These are phyloP conservation scores for Claviceps digitariae DNA, from an alignment of 2,329 filamentous ascomycete species.

Conservation along the genomic window DNA sequence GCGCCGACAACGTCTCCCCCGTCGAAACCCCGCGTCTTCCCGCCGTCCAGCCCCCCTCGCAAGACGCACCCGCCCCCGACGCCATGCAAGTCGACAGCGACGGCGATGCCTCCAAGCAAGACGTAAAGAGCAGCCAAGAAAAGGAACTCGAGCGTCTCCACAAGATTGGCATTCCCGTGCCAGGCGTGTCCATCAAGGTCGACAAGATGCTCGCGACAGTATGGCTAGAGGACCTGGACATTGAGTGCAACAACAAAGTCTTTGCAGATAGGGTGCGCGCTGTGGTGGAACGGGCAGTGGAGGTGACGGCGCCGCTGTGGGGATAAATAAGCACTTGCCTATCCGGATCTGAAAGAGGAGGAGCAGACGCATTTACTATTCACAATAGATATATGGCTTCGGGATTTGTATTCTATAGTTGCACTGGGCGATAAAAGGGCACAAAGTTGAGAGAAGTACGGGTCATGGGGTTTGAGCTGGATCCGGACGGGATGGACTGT, in stretches of 20 bases:
- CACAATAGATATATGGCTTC: too few relatives aligned
- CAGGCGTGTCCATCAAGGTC: constrained; percentile 73
- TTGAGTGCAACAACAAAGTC: constrained; percentile 69
- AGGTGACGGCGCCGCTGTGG: constrained; percentile 70
- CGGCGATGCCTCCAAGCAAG: background rate
- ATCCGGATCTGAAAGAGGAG: background rate
- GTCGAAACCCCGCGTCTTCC: constrained; percentile 42
- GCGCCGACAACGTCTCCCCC: constrained; percentile 65
- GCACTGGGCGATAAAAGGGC: background rate
- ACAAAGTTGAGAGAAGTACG: background rate
- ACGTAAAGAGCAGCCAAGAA: constrained; percentile 26
- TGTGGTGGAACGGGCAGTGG: constrained; percentile 79
- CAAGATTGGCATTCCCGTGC: constrained; percentile 76
- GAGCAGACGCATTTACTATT: too few relatives aligned
- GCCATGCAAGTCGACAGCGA: constrained; percentile 1
- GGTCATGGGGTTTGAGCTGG: background rate
- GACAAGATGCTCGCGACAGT: constrained; percentile 80
- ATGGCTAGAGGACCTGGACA: constrained; percentile 83
- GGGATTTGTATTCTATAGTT: background rate
- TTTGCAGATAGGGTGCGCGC: constrained; percentile 75
- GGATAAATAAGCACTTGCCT: too few relatives aligned
- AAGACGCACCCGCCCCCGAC: background rate
- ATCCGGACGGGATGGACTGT: background rate
- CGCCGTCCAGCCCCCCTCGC: background rate
- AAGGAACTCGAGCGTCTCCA: constrained; percentile 69